Evolutionary conservation across 2,329 filamentous ascomycete genomes (phyloP).

Genomic region (Aspergillus ruber): DNA sequence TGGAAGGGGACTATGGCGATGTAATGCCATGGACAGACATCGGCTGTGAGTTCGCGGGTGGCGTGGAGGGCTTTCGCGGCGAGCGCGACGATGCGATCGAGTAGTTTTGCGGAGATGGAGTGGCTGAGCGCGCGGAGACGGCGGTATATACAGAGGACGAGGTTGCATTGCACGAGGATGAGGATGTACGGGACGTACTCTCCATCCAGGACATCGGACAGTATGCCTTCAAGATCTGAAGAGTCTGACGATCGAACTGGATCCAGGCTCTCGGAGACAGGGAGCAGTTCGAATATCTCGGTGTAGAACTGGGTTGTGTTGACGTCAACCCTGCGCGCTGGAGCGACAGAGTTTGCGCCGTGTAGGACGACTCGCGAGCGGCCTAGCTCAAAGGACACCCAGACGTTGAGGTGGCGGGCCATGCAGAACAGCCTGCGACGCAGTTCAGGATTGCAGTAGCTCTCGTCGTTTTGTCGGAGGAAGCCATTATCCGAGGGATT

Average conservation of each 20-base stretch:
- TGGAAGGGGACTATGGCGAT: constrained; percentile 56
- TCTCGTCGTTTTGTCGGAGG: constrained; percentile 4
- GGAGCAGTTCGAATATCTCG: constrained; percentile 49
- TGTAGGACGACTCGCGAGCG: constrained; percentile 47
- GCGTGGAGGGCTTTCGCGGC: constrained; percentile 41
- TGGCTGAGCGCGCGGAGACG: constrained; percentile 48
- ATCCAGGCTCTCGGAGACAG: constrained; percentile 49
- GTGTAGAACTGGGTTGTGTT: constrained; percentile 35
- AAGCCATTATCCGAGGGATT: constrained; percentile 11
- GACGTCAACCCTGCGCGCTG: constrained; percentile 23
- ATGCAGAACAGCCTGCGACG: constrained; percentile 44
- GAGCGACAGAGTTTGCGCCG: constrained; percentile 40
- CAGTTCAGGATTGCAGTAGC: constrained; percentile 28
- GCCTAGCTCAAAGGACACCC: constrained; percentile 55
- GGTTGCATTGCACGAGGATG: constrained; percentile 48
- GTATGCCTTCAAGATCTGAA: constrained; percentile 38
- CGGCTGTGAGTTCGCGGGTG: constrained; percentile 41
- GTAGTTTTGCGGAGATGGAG: constrained; percentile 37
- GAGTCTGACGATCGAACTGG: constrained; percentile 42
- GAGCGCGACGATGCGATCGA: constrained; percentile 45
- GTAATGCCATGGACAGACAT: constrained; percentile 52
- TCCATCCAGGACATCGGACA: constrained; percentile 37
- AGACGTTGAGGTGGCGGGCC: constrained; percentile 53
- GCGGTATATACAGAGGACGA: constrained; percentile 51
- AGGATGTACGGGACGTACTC: constrained; percentile 38